Evolutionary conservation across 1,284 basidiomycete genomes (phyloP).

Genomic region (Taiwanofungus camphoratus): DNA sequence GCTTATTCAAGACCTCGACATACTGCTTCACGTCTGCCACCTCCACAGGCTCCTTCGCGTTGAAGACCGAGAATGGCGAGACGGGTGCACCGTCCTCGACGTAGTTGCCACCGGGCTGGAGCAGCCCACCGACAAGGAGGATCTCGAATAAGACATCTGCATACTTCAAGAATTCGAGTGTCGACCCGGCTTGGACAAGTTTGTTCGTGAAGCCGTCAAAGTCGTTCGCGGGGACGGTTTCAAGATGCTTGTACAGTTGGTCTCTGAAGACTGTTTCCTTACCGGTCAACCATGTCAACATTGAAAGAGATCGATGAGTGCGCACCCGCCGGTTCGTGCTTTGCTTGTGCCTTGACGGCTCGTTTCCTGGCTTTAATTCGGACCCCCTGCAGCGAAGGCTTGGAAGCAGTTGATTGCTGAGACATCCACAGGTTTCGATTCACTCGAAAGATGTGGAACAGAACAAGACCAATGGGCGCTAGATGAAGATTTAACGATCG

Average conservation of each 20-base stretch:
- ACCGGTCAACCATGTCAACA: background rate
- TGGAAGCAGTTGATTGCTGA: conserved; percentile 73
- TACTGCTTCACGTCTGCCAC: conserved; percentile 87
- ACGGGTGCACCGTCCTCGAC: conserved; percentile 80
- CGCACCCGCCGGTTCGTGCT: conserved; percentile 76
- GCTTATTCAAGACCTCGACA: conserved; percentile 89
- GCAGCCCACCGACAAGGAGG: conserved; percentile 87
- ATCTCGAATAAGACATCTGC: conserved; percentile 94
- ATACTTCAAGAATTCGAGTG: conserved; percentile 94
- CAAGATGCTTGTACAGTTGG: conserved; percentile 90
- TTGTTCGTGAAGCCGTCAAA: conserved; percentile 82
- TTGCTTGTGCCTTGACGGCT: conserved; percentile 81
- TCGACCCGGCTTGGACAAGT: conserved; percentile 85
- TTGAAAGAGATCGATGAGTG: conserved; percentile 6
- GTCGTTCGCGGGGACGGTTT: conserved; percentile 77
- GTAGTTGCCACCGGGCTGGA: conserved; percentile 92
- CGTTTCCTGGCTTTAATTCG: conserved; percentile 86
- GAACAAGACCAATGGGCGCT: too few relatives aligned
- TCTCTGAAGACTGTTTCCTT: conserved; percentile 95
- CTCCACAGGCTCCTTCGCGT: conserved; percentile 71
- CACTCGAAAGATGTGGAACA: conserved; percentile 28
- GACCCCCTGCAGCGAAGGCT: conserved; percentile 85
- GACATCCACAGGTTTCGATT: conserved; percentile 65
- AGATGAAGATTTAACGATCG: too few relatives aligned
- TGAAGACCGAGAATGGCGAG: conserved; percentile 82